Conservation (phyloP, 2,329 filamentous ascomycete species). For the Penicillium sp. region DNA sequence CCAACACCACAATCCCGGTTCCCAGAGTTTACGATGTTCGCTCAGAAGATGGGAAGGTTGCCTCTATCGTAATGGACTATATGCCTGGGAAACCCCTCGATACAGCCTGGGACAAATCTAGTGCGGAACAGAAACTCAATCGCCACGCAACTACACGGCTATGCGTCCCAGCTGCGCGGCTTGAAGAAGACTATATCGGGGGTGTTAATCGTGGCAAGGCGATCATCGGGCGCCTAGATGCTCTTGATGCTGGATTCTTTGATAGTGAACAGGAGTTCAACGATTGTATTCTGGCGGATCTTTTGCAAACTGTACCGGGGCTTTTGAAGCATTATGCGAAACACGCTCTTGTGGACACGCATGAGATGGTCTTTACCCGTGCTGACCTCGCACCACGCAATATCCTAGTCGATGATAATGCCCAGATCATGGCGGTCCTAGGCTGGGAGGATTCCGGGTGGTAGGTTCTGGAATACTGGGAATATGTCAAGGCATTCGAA, state of each 20-base stretch:
- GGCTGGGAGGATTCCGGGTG: constrained; percentile 45
- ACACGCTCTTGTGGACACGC: constrained; percentile 18
- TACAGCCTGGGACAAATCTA: constrained; percentile 24
- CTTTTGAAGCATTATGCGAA: constrained; percentile 23
- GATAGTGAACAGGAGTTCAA: constrained; percentile 30
- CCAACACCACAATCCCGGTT: constrained; percentile 23
- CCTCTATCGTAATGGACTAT: constrained; percentile 23
- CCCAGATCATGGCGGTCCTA: not conserved
- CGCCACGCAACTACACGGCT: constrained; percentile 23
- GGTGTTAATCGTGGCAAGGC: constrained; percentile 22
- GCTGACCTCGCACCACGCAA: constrained; percentile 23
- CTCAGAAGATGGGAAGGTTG: constrained; percentile 14
- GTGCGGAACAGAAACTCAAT: constrained; percentile 21
- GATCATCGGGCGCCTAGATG: constrained; percentile 20
- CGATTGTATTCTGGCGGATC: constrained; percentile 25
- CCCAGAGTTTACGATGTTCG: constrained; percentile 20
- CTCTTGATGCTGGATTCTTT: constrained; percentile 29
- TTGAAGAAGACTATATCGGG: constrained; percentile 27
- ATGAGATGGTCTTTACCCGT: constrained; percentile 27
- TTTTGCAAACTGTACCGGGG: constrained; percentile 17
- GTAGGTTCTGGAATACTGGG: constrained; percentile 46
- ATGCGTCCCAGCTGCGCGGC: constrained; percentile 21
- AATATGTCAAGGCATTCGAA: constrained; percentile 41
- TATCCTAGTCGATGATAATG: constrained; percentile 20
- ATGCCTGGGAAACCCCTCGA: constrained; percentile 27